A percentile compares a stretch with the other conserved stretches of the same genome.
phyloP scores from a whole-genome alignment of 345 rosid species.

The Camelina neglecta region DNA sequence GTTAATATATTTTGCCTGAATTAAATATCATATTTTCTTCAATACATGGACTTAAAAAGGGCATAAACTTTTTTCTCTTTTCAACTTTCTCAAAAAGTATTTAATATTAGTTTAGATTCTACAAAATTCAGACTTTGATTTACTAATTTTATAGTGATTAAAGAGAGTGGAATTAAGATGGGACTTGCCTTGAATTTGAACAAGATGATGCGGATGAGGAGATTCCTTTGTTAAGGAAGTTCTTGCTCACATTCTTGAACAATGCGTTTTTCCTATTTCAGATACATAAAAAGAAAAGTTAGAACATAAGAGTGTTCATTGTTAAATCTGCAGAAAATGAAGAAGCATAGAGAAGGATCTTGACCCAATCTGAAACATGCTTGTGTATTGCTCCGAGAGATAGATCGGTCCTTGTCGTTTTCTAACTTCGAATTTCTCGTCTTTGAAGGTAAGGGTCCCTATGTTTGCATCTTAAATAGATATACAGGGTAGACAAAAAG shows the following conservation, averaged over 20 bases:
- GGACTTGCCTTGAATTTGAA: slow-evolving; percentile 35
- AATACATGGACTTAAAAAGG: background rate
- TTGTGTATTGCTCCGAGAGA: slow-evolving; percentile 19
- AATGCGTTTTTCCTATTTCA: slow-evolving; percentile 32
- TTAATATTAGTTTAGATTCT: background rate
- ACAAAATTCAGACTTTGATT: background rate
- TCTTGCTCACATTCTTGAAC: slow-evolving; percentile 29
- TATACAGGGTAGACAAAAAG: slow-evolving; percentile 23
- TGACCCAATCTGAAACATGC: slow-evolving; percentile 30
- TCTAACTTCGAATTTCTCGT: slow-evolving; percentile 1
- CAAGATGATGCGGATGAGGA: slow-evolving; percentile 40
- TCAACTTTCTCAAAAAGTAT: background rate
- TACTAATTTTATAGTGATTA: background rate
- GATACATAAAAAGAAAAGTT: background rate
- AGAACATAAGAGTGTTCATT: slow-evolving; percentile 23
- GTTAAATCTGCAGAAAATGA: slow-evolving; percentile 19
- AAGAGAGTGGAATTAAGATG: slow-evolving; percentile 7
- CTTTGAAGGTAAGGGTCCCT: background rate
- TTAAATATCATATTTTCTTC: background rate
- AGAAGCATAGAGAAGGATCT: slow-evolving; percentile 21
- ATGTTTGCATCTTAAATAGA: slow-evolving; percentile 11
- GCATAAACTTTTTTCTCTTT: background rate
- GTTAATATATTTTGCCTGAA: background rate
- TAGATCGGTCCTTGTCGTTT: slow-evolving; percentile 29
- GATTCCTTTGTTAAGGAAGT: slow-evolving; percentile 19